Percentiles rank a stretch among this genome's conserved stretches.
These are phyloP conservation scores for Mortierella antarctica DNA, from an alignment of 192 early-diverging fungal genomes.

Conservation along the genomic window DNA sequence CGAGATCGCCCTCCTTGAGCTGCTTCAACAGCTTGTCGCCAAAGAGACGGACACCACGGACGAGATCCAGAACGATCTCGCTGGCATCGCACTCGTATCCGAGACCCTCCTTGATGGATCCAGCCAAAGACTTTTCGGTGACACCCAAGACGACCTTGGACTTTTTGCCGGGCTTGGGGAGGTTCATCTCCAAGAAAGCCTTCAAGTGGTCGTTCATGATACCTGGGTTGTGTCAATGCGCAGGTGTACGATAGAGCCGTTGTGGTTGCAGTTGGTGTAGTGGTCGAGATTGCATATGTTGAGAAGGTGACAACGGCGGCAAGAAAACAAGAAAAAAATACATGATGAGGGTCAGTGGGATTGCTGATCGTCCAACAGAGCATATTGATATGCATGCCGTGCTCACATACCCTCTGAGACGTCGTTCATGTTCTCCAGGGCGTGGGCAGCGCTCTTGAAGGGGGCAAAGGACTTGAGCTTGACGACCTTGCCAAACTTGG, in stretches of 20 bases:
- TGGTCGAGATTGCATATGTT: not conserved
- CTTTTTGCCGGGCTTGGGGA: constrained; percentile 86
- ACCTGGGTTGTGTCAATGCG: constrained; percentile 57
- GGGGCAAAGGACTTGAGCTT: constrained; percentile 96
- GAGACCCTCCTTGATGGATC: constrained; percentile 79
- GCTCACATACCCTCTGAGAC: constrained; percentile 88
- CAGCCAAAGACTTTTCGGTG: constrained; percentile 82
- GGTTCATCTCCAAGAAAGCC: constrained; percentile 95
- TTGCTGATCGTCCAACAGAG: no score
- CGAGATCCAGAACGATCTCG: constrained; percentile 87
- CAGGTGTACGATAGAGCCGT: no score
- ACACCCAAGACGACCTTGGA: constrained; percentile 84
- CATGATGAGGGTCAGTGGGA: no score
- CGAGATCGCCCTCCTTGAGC: constrained; percentile 93
- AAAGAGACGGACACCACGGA: constrained; percentile 95
- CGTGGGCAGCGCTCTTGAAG: constrained; percentile 97
- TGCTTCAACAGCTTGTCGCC: constrained; percentile 88
- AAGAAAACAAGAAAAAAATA: not conserved
- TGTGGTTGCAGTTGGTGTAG: no score
- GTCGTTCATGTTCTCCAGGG: constrained; percentile 98
- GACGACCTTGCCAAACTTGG: constrained; percentile 90
- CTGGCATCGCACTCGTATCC: constrained; percentile 83
- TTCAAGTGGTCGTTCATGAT: constrained; percentile 89
- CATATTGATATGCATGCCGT: not conserved
- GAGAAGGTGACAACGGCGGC: not conserved